Percentiles rank a stretch among this genome's conserved stretches.
Evolutionary conservation across 192 early-diverging fungal genomes (phyloP).

Genomic region (Entomortierella parvispora): DNA sequence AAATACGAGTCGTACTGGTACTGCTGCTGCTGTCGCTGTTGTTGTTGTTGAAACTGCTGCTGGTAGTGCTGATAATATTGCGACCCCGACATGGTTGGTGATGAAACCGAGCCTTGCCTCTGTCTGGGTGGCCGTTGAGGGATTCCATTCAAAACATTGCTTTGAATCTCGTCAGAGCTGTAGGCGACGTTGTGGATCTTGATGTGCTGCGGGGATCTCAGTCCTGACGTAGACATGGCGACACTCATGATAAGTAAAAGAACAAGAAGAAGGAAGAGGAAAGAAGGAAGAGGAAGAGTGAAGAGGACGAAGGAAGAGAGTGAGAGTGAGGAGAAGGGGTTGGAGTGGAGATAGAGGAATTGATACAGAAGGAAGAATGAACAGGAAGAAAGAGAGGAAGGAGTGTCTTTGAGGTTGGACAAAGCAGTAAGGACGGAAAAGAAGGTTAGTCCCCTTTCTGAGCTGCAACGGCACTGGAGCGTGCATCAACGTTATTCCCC

Average conservation of each 20-base stretch:
- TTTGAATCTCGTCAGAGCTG: constrained; percentile 36
- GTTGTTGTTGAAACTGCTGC: neutral
- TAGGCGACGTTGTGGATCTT: constrained; percentile 12
- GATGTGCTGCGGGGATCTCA: constrained; percentile 27
- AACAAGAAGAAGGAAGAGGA: neutral
- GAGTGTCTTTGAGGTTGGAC: neutral
- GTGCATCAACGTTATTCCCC: no score
- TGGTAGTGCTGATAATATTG: constrained; percentile 48
- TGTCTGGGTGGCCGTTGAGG: constrained; percentile 38
- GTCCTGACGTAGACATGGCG: constrained; percentile 1
- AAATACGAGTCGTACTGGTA: constrained; percentile 23
- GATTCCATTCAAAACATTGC: neutral
- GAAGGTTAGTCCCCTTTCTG: no score
- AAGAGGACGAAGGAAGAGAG: no score
- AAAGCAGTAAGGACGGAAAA: neutral
- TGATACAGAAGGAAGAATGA: constrained; percentile 5
- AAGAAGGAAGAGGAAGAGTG: no score
- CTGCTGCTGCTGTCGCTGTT: constrained; percentile 20
- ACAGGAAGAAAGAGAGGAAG: neutral
- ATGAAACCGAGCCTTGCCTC: constrained; percentile 28
- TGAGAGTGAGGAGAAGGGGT: no score
- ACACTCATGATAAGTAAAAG: neutral
- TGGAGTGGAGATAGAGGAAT: no score
- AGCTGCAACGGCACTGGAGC: no score
- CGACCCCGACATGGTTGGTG: constrained; percentile 24